A percentile compares a stretch with the other conserved stretches of the same genome.
Conservation (phyloP, 108 stramenopile species). For the Pseudonitzschia pungens region DNA sequence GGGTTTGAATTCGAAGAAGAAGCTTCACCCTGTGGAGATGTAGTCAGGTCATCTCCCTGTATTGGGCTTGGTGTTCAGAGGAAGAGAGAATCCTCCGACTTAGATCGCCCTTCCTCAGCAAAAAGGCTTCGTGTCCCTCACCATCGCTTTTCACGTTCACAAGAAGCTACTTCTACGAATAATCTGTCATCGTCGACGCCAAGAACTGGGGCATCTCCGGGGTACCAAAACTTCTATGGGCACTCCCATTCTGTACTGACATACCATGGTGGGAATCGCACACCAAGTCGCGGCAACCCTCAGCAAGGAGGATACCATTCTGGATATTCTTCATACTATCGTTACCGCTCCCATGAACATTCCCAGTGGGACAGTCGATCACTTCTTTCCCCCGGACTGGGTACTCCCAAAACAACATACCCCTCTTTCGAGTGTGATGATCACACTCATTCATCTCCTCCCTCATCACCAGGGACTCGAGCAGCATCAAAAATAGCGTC, state of each 20-base stretch:
- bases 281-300: slow-evolving; percentile 13
- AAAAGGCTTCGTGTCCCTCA: slow-evolving; percentile 8
- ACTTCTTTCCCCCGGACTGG: not conserved
- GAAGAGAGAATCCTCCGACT: not conserved
- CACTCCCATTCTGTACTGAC: not conserved
- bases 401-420: not conserved
- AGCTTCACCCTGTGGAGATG: slow-evolving; percentile 17
- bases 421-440: slow-evolving; percentile 14
- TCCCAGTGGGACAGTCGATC: slow-evolving; percentile 8
- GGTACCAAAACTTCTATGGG: slow-evolving; percentile 1
- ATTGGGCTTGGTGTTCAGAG: not conserved
- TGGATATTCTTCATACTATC: slow-evolving; percentile 27
- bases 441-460: slow-evolving; percentile 27
- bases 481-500: slow-evolving; percentile 2
- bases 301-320: slow-evolving; percentile 23
- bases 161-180: slow-evolving; percentile 5
- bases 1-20: slow-evolving; percentile 30
- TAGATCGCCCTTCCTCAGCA: slow-evolving; percentile 1
- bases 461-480: slow-evolving; percentile 13
- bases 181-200: not conserved
- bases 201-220: slow-evolving; percentile 5
- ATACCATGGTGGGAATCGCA: slow-evolving; percentile 11
- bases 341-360: slow-evolving; percentile 6
- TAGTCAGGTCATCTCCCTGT: slow-evolving; percentile 2
- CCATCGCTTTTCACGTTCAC: slow-evolving; percentile 16